These are phyloP conservation scores for Cornus kousa DNA, from an alignment of 148 eudicot genomes.

Conservation along the genomic window DNA sequence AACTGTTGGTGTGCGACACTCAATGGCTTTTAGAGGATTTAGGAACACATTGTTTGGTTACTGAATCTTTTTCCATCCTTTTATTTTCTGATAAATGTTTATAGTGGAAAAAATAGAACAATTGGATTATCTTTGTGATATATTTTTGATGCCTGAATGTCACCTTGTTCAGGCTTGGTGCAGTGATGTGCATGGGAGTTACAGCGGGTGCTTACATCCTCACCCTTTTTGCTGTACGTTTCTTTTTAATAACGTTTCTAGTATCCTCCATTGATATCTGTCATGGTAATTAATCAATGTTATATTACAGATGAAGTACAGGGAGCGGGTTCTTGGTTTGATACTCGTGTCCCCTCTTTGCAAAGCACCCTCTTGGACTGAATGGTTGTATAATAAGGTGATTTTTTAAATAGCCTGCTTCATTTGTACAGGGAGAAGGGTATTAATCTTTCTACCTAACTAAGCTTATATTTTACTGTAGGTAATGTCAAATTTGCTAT, in stretches of 20 bases:
- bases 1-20: no score
- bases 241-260: not conserved
- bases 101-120: not conserved
- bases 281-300: slow-evolving; percentile 12
- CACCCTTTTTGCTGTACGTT: slow-evolving; percentile 47
- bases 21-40: no score
- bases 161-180: slow-evolving; percentile 40
- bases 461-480: slow-evolving; percentile 28
- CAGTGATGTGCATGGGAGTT: slow-evolving; percentile 58
- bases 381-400: slow-evolving; percentile 97
- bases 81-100: not conserved
- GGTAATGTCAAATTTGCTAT: slow-evolving; percentile 86
- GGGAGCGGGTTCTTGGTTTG: slow-evolving; percentile 85
- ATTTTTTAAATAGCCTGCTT: not conserved
- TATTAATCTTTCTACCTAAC: not conserved
- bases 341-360: slow-evolving; percentile 94
- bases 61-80: not conserved
- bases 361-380: slow-evolving; percentile 91
- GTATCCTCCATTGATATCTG: not conserved
- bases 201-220: slow-evolving; percentile 59
- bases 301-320: slow-evolving; percentile 66
- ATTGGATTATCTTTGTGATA: not conserved
- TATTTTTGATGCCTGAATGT: not conserved
- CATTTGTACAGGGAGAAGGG: not conserved
- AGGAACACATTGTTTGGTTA: not conserved